These are phyloP conservation scores for Penicillium polonicum DNA, from an alignment of 2,329 filamentous ascomycete species.

Conservation along the genomic window DNA sequence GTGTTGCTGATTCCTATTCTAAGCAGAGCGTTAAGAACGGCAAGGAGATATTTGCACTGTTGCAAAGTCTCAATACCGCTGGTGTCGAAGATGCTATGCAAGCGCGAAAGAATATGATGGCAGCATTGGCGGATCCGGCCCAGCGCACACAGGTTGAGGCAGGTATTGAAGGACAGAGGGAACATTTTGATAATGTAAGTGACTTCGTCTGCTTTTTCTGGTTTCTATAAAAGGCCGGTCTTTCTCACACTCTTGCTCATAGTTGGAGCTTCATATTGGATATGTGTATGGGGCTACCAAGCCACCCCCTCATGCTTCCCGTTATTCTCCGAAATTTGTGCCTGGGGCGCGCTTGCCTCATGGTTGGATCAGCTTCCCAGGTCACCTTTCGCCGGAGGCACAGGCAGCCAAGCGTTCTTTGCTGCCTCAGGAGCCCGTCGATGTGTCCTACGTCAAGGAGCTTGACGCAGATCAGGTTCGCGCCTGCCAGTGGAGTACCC, in stretches of 20 bases:
- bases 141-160: slow-evolving; percentile 11
- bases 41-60: slow-evolving; percentile 42
- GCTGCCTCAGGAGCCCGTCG: slow-evolving; percentile 16
- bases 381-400: not conserved
- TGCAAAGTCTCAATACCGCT: slow-evolving; percentile 41
- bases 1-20: slow-evolving; percentile 43
- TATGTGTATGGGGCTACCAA: slow-evolving; percentile 42
- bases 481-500: slow-evolving; percentile 33
- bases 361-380: slow-evolving; percentile 35
- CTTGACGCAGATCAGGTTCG: slow-evolving; percentile 27
- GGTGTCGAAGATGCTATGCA: slow-evolving; percentile 14
- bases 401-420: not conserved
- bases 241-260: not conserved
- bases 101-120: slow-evolving; percentile 4
- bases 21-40: slow-evolving; percentile 49
- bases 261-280: slow-evolving; percentile 46
- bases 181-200: slow-evolving; percentile 44
- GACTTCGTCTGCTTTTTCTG: not conserved
- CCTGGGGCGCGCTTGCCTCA: slow-evolving; percentile 45
- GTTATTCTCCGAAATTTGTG: slow-evolving; percentile 39
- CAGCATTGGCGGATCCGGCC: not conserved
- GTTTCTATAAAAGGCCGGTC: not conserved
- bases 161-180: slow-evolving; percentile 39
- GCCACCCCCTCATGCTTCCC: slow-evolving; percentile 39
- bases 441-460: slow-evolving; percentile 39